Base-by-base conservation (phyloP, 768 basidiomycete genomes). In the Rhodosporidiobolus odoratus region DNA sequence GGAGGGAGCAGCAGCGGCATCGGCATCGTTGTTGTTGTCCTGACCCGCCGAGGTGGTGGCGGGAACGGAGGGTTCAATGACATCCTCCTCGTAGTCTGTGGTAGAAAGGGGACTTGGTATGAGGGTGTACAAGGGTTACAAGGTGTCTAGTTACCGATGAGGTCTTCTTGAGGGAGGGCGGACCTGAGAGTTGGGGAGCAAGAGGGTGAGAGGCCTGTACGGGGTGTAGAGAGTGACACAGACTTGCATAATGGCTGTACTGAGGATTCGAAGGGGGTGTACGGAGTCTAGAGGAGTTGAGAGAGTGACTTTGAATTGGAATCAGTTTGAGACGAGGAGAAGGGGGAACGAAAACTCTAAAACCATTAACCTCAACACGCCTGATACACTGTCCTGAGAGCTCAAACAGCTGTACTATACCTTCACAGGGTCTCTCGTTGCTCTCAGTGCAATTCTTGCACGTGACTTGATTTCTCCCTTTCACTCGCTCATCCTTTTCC, bases 81-180 rank as follows among this genome's bases (percentile, higher is more conserved):
- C 62, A 12, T 74, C 68, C 65, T 70, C 73, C 73, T 74, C 73
- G 73, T 74, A 74, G 58, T 74, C 73, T 68, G 56, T 50, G 32
- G 34, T 17, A 37, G 56, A 1, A 30, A 7, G 25, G 16, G 6
- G 27, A n/a, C n/a, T n/a, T n/a, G n/a, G n/a, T n/a, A n/a, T n/a
- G 45, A 53, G 17, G 30, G 25, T 19, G 7, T 21, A 27, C 4
- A 25, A 17, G 38, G 53, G 30, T n/a, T n/a, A n/a, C n/a, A 34
- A 27, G 43, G 37, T 34, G 45, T 38, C n/a, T 13, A 50, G 23
- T 25, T 59, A 59, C 62, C 58, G 40, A 64, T 74, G 58, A 73
- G 72, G 61, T 69, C 63, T 66, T 68, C 67, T 43, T 63, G 37
- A 21, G 58, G 58, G 37, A 61, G 56, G 34, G 30, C 52, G 38